Percentiles rank a stretch among this genome's conserved stretches.
phyloP scores from a whole-genome alignment of 352 stramenopile genomes.

The Phytophthora idaei region DNA sequence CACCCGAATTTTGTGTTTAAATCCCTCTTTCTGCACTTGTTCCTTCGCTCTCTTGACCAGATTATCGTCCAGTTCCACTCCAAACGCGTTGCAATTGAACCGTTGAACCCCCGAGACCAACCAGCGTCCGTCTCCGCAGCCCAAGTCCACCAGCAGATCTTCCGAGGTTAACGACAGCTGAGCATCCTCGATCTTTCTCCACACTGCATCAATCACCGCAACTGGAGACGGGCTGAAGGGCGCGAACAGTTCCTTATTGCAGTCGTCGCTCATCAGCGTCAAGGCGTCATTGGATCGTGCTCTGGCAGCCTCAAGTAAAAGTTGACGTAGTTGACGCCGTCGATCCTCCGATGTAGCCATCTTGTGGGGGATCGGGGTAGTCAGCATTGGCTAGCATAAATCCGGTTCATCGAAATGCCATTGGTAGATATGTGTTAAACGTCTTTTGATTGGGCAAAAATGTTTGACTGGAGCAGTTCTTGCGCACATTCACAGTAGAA shows the following conservation, averaged over 20 bases:
- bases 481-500: constrained; percentile 12
- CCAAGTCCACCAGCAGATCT: constrained; percentile 82
- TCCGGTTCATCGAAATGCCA: neutral
- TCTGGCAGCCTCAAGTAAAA: constrained; percentile 74
- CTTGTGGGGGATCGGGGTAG: neutral
- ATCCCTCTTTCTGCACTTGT: constrained; percentile 20
- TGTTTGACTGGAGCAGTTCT: constrained; percentile 27
- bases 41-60: constrained; percentile 49
- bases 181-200: constrained; percentile 45
- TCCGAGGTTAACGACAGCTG: constrained; percentile 22
- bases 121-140: constrained; percentile 83
- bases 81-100: constrained; percentile 65
- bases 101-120: constrained; percentile 67
- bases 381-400: constrained; percentile 22
- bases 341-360: constrained; percentile 37
- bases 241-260: constrained; percentile 56
- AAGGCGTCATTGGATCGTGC: constrained; percentile 51
- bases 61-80: constrained; percentile 70
- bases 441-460: constrained; percentile 40
- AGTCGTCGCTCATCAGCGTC: constrained; percentile 28
- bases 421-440: constrained; percentile 27
- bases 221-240: constrained; percentile 76
- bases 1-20: constrained; percentile 57
- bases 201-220: constrained; percentile 66
- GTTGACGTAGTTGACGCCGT: constrained; percentile 48